Conservation (phyloP, 2,329 filamentous ascomycete genomes). For the Monilinia fructigena region DNA sequence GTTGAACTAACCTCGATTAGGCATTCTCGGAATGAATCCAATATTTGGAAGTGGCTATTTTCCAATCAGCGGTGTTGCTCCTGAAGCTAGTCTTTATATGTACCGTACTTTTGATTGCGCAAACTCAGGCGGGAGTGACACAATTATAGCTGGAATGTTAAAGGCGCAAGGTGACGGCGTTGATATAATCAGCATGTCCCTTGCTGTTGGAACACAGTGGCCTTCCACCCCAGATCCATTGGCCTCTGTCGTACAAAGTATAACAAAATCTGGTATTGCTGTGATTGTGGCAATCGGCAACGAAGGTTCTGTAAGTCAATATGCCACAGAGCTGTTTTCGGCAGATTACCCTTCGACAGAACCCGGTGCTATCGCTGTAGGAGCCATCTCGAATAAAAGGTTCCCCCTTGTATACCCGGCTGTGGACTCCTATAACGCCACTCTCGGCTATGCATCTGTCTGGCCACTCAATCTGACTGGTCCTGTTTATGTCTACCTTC, state of each 20-base stretch:
- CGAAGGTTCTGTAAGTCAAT: slow-evolving; percentile 23
- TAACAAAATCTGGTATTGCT: slow-evolving; percentile 23
- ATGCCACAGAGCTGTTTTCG: slow-evolving; percentile 24
- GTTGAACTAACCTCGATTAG: slow-evolving; percentile 14
- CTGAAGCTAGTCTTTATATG: slow-evolving; percentile 31
- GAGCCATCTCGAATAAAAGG: slow-evolving; percentile 27
- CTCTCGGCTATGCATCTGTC: slow-evolving; percentile 29
- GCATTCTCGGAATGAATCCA: slow-evolving; percentile 31
- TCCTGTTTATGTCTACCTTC: slow-evolving; percentile 23
- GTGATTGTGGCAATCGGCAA: slow-evolving; percentile 28
- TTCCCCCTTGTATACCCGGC: slow-evolving; percentile 30
- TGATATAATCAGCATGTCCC: slow-evolving; percentile 35
- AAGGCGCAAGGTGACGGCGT: slow-evolving; percentile 31
- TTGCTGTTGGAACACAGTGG: slow-evolving; percentile 25
- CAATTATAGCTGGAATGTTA: slow-evolving; percentile 30
- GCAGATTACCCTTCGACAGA: slow-evolving; percentile 26
- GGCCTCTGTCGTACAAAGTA: slow-evolving; percentile 16
- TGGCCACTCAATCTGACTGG: slow-evolving; percentile 26
- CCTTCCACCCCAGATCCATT: slow-evolving; percentile 24
- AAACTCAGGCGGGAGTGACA: slow-evolving; percentile 27
- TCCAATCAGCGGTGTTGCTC: slow-evolving; percentile 31
- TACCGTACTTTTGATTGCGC: slow-evolving; percentile 32
- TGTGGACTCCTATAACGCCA: slow-evolving; percentile 24
- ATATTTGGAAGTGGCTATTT: slow-evolving; percentile 22
- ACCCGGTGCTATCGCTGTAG: slow-evolving; percentile 28